Evolutionary conservation across 441 rosid species (phyloP), one percentile per base, ranked within the genome.

Genomic region (Croton setiger): DNA sequence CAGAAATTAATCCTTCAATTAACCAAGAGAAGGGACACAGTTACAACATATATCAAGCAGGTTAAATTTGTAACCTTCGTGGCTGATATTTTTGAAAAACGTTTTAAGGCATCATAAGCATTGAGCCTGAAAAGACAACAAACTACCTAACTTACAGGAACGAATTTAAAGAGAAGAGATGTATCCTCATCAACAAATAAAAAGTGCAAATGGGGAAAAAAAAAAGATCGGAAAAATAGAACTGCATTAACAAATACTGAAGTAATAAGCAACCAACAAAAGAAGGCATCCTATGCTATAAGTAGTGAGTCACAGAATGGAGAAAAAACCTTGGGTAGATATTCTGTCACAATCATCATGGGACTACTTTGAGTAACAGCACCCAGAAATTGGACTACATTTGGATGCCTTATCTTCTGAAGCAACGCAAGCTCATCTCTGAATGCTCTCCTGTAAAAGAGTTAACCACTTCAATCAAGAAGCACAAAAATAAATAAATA

Each of bases 311-410:
- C n/a, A n/a, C n/a, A n/a, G n/a, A n/a, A n/a, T n/a, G n/a, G n/a
- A 65, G 37, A 41, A 45, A 59, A 71, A 62, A 93, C 96, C 96
- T 91, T 88, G 17, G 91, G 96, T 66, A 94, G 76, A 76, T 89
- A 94, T 75, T 91, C 98, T 18, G 90, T 94, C 60, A 94, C 97
- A 75, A 91, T 94, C 97, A 94, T 94, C 98, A 94, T 88, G 47
- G 98, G 97, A 73, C 89, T 91, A 79, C 85, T 94, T 73, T 90
- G 98, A 23, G 97, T 94, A 65, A 94, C 96, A 67, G 98, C 97
- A 72, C 98, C 96, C 73, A 91, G 85, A 79, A 94, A 94, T 78
- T 94, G 99, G 31, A 94, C 96, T 6, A 91, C 96, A 76, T 94
- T 91, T 68, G 97, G 97, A 82, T 94, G 97, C 13, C 97, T 79